phyloP scores from a whole-genome alignment of 441 rosid species.

The Bocquillonia castaneifolia region DNA sequence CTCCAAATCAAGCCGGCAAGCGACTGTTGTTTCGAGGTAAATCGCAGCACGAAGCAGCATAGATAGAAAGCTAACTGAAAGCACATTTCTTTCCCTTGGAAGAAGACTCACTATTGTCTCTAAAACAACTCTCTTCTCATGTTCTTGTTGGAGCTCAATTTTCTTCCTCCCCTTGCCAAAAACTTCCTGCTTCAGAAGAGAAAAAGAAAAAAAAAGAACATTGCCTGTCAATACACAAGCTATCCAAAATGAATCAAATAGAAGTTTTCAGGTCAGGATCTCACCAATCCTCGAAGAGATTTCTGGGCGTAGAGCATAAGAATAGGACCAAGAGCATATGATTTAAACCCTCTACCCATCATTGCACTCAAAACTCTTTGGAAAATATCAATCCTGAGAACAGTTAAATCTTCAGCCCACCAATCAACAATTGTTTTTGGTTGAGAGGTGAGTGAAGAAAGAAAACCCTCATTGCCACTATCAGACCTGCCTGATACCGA shows the following conservation, averaged over 20 bases:
- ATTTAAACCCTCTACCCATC: conserved; percentile 71
- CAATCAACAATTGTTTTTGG: conserved; percentile 83
- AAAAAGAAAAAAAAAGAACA: not conserved
- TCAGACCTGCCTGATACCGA: conserved; percentile 43
- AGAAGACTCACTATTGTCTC: conserved; percentile 67
- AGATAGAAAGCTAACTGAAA: conserved; percentile 62
- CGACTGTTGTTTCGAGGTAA: conserved; percentile 63
- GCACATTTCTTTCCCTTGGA: conserved; percentile 73
- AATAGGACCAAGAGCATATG: conserved; percentile 59
- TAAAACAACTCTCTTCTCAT: conserved; percentile 71
- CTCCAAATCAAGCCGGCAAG: conserved; percentile 86
- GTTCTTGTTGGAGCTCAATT: conserved; percentile 68
- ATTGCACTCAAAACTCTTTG: conserved; percentile 69
- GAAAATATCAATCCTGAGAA: conserved; percentile 63
- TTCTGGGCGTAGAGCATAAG: conserved; percentile 90
- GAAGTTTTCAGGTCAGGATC: conserved; percentile 33
- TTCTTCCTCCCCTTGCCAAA: conserved; percentile 76
- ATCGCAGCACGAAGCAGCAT: conserved; percentile 80
- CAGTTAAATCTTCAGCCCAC: conserved; percentile 93
- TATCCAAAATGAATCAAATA: conserved; percentile 9
- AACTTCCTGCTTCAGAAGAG: conserved; percentile 51
- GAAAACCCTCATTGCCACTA: conserved; percentile 32
- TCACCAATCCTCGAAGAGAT: conserved; percentile 92
- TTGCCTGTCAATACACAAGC: not conserved
- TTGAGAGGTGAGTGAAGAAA: conserved; percentile 31